Base-by-base conservation (phyloP, 805 yeast genomes). In the Candida hispaniensis region DNA sequence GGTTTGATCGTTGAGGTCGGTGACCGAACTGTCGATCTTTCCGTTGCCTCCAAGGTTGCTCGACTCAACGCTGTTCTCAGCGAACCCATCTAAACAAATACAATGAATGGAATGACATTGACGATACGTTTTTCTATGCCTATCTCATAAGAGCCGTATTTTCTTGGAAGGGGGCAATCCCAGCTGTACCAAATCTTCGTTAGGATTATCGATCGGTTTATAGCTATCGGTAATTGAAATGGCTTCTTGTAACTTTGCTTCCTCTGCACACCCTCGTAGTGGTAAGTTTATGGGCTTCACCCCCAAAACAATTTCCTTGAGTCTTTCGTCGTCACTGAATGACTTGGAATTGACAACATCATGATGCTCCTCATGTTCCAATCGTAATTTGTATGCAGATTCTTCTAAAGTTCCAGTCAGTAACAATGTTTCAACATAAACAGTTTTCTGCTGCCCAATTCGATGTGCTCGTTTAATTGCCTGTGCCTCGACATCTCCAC, bases 1-100 rank as follows among this genome's bases (percentile, higher is more conserved):
- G 98, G 98, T 53, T 73, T 91, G 59, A 66, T 91, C 49, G 94
- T 91, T 42, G 94, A 86, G 64, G 82, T 91, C 52, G 95, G 88
- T 55, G 98, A 88, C 68, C 82, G 79, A 63, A 86, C 97, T 45
- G 94, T 85, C 52, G 98, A 91, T 65, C 71, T 88, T 60, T 78
- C 93, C 41, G 73, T 91, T 49, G 69, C 86, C 42, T 61, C 80
- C 56, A 85, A 79, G 71, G 74, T 91, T 57, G 67, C 80, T 59
- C 83, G 73, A 66, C 76, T 86, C 63, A 91, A 91, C 79, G 74
- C 79, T 62, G 74, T 79, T 50, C 74, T 91, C 59, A 66, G 71
- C 51, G 95, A 88, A 69, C 67, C 94, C 45, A 71, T 86, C 63
- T 88, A 78, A 66, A 51, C 34, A 29, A 24, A 32, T 28, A 32